Evolutionary conservation across 1,284 basidiomycete genomes (phyloP).

Genomic region (Rhodotorula sp.): DNA sequence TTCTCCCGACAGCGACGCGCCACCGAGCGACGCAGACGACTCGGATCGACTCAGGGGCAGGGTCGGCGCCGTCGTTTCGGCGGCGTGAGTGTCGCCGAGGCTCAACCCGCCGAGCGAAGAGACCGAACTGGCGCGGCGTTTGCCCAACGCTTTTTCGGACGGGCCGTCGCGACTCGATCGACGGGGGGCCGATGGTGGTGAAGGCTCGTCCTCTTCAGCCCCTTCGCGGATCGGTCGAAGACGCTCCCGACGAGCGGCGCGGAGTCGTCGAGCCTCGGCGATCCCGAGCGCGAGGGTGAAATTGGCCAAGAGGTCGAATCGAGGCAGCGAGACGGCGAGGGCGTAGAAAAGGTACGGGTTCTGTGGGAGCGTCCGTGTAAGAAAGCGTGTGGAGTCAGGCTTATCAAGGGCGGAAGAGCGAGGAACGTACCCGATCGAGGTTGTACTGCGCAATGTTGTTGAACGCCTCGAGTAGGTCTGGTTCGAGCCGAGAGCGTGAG

Average conservation of each 20-base stretch:
- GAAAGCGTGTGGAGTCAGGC: slow-evolving; percentile 53
- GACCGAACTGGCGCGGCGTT: slow-evolving; percentile 62
- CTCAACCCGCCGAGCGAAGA: slow-evolving; percentile 52
- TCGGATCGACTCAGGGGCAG: not conserved
- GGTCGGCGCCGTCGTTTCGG: not conserved
- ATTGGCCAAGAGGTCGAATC: slow-evolving; percentile 80
- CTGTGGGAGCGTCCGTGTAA: slow-evolving; percentile 51
- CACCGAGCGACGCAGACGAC: not conserved
- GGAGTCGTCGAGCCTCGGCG: slow-evolving; percentile 73
- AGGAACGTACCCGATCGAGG: slow-evolving; percentile 32
- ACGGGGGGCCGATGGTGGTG: not conserved
- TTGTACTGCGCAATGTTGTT: slow-evolving; percentile 66
- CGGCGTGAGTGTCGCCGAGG: not conserved
- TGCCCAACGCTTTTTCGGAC: slow-evolving; percentile 76
- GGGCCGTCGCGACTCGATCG: not conserved
- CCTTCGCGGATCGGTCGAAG: slow-evolving; percentile 4
- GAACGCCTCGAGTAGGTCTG: slow-evolving; percentile 77
- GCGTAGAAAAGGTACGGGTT: slow-evolving; percentile 88
- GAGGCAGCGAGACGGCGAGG: slow-evolving; percentile 73
- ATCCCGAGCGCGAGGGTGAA: slow-evolving; percentile 81
- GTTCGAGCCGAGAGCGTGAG: not conserved
- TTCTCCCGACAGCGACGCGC: slow-evolving; percentile 53
- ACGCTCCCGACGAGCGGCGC: slow-evolving; percentile 65
- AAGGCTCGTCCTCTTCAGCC: not conserved
- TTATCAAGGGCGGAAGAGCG: slow-evolving; percentile 43